Conservation (phyloP, 2,329 filamentous ascomycete species). For the Sporothrix variecibatus region DNA sequence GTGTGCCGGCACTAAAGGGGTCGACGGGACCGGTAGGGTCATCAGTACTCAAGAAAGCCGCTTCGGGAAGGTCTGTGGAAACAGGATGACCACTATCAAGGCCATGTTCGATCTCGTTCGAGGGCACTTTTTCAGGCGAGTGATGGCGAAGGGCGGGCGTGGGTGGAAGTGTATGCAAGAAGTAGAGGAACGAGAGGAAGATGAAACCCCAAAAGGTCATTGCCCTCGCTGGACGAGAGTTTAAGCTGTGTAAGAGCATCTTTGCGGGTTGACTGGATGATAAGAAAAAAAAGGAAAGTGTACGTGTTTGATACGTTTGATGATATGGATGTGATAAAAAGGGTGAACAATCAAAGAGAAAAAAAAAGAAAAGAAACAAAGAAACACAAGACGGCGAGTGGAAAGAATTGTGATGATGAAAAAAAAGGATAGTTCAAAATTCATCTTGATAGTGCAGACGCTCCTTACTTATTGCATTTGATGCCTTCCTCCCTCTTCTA, state of each 20-base stretch:
- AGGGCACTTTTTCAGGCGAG: too few species aligned
- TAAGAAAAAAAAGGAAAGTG: too few species aligned
- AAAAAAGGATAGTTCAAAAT: background rate
- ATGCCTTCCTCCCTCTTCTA: background rate
- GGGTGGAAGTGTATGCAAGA: background rate
- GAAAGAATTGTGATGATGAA: background rate
- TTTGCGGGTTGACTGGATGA: background rate
- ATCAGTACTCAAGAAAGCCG: too few species aligned
- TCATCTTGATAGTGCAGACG: background rate
- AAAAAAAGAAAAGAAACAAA: background rate
- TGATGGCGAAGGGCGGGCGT: too few species aligned
- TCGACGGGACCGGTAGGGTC: too few species aligned
- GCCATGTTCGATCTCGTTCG: too few species aligned
- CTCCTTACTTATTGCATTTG: background rate
- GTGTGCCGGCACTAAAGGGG: too few species aligned
- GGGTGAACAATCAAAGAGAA: background rate
- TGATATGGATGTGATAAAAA: background rate
- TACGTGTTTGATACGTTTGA: background rate
- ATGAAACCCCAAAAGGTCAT: background rate
- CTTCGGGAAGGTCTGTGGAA: too few species aligned
- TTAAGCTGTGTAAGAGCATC: background rate
- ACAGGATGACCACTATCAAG: too few species aligned
- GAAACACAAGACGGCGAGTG: background rate
- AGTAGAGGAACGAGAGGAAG: background rate
- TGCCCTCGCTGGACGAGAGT: background rate